Evolutionary conservation across 768 basidiomycete species (phyloP).

Genomic region (Termitomyces heimii): DNA sequence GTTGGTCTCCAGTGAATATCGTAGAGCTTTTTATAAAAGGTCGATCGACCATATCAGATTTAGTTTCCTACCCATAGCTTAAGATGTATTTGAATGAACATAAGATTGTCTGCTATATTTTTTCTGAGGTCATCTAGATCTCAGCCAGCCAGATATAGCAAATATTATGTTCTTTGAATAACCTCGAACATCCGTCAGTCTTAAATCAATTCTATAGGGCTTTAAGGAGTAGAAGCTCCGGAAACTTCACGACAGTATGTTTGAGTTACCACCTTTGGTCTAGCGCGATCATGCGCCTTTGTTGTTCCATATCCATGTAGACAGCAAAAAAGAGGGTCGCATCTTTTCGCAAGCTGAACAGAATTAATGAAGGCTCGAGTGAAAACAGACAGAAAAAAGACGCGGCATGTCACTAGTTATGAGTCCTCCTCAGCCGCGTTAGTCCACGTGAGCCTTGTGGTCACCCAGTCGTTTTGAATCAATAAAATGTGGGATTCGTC

Average conservation of each 20-base stretch:
- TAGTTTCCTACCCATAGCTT: background rate
- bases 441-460: background rate
- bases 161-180: conserved; percentile 26
- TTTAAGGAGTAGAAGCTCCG: background rate
- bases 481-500: background rate
- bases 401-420: background rate
- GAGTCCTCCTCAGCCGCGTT: no score
- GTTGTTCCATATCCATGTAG: background rate
- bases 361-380: no score
- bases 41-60: background rate
- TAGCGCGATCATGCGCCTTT: background rate
- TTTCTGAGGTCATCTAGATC: conserved; percentile 29
- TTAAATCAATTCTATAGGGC: conserved; percentile 18
- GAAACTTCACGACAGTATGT: background rate
- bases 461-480: background rate
- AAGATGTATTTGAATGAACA: background rate
- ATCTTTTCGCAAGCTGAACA: background rate
- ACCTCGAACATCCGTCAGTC: conserved; percentile 27
- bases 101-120: conserved; percentile 17
- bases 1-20: conserved; percentile 34
- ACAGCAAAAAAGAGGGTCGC: no score
- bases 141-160: conserved; percentile 24
- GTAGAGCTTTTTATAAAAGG: conserved; percentile 24
- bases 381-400: background rate
- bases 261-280: conserved; percentile 18